A percentile compares a stretch with the other conserved stretches of the same genome.
Evolutionary conservation across 768 basidiomycete species (phyloP).

Genomic region (Coprinopsis strossmayeri): DNA sequence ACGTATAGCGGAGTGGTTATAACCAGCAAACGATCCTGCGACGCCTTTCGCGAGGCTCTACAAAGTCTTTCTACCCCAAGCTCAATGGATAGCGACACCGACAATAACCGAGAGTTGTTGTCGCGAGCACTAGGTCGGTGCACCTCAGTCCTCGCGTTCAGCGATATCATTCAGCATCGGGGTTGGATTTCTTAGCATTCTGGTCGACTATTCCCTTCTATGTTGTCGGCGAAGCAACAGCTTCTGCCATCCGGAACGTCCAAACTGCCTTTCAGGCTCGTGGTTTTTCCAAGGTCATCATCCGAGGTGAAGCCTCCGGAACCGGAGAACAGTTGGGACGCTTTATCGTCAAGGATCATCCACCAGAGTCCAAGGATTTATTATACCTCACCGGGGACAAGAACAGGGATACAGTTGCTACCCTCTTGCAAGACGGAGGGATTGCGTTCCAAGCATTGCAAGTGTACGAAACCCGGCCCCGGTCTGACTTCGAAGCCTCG

Average conservation of each 20-base stretch:
- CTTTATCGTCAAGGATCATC: conserved; percentile 45
- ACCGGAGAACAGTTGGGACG: conserved; percentile 60
- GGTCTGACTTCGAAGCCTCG: conserved; percentile 40
- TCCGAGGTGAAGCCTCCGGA: conserved; percentile 49
- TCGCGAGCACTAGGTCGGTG: conserved; percentile 16
- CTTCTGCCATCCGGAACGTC: conserved; percentile 34
- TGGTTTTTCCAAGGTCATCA: conserved; percentile 15
- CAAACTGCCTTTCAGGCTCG: conserved; percentile 10
- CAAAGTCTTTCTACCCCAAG: background rate
- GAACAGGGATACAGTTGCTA: conserved; percentile 62
- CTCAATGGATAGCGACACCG: background rate
- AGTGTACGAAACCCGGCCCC: conserved; percentile 66
- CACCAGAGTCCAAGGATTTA: conserved; percentile 25
- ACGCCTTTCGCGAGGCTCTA: conserved; percentile 53
- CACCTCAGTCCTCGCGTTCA: background rate
- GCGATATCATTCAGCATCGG: background rate
- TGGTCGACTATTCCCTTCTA: conserved; percentile 71
- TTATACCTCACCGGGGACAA: conserved; percentile 87
- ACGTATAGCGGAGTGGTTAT: conserved; percentile 57
- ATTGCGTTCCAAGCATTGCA: conserved; percentile 45
- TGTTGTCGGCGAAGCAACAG: conserved; percentile 67
- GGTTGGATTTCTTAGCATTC: conserved; percentile 19
- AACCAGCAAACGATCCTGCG: conserved; percentile 73
- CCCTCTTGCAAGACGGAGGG: conserved; percentile 37
- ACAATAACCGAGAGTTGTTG: background rate